Conservation (phyloP, 306 rosid genomes). For the Fagus sylvatica region DNA sequence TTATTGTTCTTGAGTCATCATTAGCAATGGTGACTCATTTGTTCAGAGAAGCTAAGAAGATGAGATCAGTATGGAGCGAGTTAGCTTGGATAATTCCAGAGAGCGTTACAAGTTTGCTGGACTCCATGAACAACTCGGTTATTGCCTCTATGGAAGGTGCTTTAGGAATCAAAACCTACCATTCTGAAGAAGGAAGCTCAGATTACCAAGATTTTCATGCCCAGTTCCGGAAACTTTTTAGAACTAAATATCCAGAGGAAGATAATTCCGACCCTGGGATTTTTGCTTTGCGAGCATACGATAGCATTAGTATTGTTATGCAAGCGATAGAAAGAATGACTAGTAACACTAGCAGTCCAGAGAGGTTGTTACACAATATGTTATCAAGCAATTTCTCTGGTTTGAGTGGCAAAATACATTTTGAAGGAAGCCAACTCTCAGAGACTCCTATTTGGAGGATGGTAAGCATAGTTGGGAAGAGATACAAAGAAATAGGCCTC, state of each 20-base stretch:
- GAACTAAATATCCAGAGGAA: conserved; percentile 37
- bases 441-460: conserved; percentile 38
- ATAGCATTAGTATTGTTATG: conserved; percentile 47
- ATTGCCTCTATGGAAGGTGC: conserved; percentile 62
- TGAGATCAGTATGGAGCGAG: conserved; percentile 43
- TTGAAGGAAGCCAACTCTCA: conserved; percentile 37
- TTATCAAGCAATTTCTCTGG: conserved; percentile 43
- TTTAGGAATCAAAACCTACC: conserved; percentile 62
- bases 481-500: conserved; percentile 50
- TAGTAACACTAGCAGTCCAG: conserved; percentile 9
- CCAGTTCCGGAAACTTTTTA: conserved; percentile 36
- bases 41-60: conserved; percentile 51
- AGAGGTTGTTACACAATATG: conserved; percentile 19
- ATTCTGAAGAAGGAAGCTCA: conserved; percentile 29
- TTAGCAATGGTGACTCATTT: conserved; percentile 48
- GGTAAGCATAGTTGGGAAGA: conserved; percentile 45
- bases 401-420: conserved; percentile 57
- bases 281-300: conserved; percentile 62
- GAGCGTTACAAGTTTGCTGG: conserved; percentile 45
- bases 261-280: conserved; percentile 49
- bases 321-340: conserved; percentile 41
- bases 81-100: conserved; percentile 69
- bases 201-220: conserved; percentile 32
- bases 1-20: conserved; percentile 56
- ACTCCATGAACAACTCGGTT: conserved; percentile 40